Base-by-base conservation (phyloP, 345 rosid genomes). In the Sapria himalayana region DNA sequence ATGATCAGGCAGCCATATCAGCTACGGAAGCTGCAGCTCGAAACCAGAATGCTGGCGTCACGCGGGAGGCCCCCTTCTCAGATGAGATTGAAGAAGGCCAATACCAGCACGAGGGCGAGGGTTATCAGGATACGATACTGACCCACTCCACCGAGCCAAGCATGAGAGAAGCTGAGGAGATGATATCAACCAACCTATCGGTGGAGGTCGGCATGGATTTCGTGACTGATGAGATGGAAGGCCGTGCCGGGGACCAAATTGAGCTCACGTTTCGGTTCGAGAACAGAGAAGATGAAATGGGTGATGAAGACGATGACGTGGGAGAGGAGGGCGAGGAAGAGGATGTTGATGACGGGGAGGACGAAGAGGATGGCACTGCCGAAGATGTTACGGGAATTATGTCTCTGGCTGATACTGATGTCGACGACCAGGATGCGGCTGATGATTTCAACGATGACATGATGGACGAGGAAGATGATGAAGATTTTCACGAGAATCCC, bases 391-490 rank as follows among this genome's bases (percentile, higher is more conserved):
- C 81, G 47, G 89, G 82, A 23, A 70, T 78, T 75, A 86, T 81
- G 89, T 81, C 94, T 43, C 67, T 81, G 16, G 85, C 76, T 48
- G 97, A 80, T 65, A 86, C 92, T 39, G 94, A 86, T 56, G 92
- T 65, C 45, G 97, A 86, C 44, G 96, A 85, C 63, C 46, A 76
- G 50, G 94, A 81, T 37, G 62, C 76, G 64, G 89, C 78, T 49
- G 97, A 76, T 73, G 94, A 78, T 48, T 85, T 61, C 58, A 76
- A 74, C 55, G 92, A 78, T 78, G 89, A 86, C 37, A 76, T 86
- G 92, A 76, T 86, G 92, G 62, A 78, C 47, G 97, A 86, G 53
- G 97, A 86, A 59, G 97, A 79, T 29, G 93, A 81, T 46, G 97
- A 78, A 47, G 97, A 81, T 59, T 81, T 81, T 57, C 85, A 78